Conservation (phyloP, 1,284 basidiomycete genomes). For the Ganoderma meredithae region DNA sequence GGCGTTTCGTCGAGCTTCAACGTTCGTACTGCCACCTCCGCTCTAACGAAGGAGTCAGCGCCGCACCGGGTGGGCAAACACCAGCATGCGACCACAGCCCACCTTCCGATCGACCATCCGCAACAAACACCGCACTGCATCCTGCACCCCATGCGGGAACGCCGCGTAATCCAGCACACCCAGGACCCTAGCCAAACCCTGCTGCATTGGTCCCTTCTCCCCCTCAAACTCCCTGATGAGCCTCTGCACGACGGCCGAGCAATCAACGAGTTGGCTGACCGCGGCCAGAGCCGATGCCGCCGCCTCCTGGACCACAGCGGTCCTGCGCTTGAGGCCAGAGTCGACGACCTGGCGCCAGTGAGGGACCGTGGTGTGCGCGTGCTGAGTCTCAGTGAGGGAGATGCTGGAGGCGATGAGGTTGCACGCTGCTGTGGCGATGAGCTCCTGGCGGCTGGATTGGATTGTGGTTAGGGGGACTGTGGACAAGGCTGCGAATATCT, state of each 20-base stretch:
- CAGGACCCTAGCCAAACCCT: slow-evolving; percentile 80
- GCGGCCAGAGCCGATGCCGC: slow-evolving; percentile 70
- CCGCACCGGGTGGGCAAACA: neutral
- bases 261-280: slow-evolving; percentile 74
- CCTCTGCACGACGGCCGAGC: slow-evolving; percentile 66
- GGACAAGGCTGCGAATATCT: slow-evolving; percentile 68
- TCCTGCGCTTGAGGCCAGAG: slow-evolving; percentile 75
- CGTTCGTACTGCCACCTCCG: slow-evolving; percentile 49
- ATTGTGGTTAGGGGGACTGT: slow-evolving; percentile 64
- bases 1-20: slow-evolving; percentile 78
- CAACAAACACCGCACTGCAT: slow-evolving; percentile 66
- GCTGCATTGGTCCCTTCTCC: slow-evolving; percentile 67
- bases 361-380: slow-evolving; percentile 51
- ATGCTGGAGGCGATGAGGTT: slow-evolving; percentile 73
- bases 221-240: slow-evolving; percentile 72
- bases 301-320: slow-evolving; percentile 74
- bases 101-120: slow-evolving; percentile 65
- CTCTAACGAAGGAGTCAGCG: slow-evolving; percentile 27
- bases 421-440: slow-evolving; percentile 80
- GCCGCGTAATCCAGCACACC: slow-evolving; percentile 74
- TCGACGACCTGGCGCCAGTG: slow-evolving; percentile 79
- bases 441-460: slow-evolving; percentile 76
- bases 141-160: slow-evolving; percentile 58
- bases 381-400: slow-evolving; percentile 60
- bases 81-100: slow-evolving; percentile 28